Conservation (phyloP, 2,329 filamentous ascomycete species). For the Dendryphion nanum region DNA sequence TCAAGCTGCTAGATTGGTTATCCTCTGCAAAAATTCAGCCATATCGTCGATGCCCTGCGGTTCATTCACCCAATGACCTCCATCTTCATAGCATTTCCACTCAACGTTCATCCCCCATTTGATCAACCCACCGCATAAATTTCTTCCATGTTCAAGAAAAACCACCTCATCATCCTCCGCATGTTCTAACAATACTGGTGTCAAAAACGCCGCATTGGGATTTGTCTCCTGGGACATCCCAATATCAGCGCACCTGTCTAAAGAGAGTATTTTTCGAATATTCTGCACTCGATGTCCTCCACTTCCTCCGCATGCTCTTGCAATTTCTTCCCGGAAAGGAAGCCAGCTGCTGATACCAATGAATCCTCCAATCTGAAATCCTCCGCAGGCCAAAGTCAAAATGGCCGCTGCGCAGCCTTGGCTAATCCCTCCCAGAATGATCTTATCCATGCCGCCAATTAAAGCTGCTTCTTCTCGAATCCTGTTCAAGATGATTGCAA, state of each 20-base stretch:
- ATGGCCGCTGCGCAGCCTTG: constrained; percentile 22
- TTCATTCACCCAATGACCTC: constrained; percentile 50
- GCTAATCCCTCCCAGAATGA: constrained; percentile 23
- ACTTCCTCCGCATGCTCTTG: neutral
- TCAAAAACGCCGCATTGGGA: constrained; percentile 1
- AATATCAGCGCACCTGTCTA: neutral
- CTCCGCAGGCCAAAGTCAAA: constrained; percentile 7
- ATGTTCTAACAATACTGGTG: constrained; percentile 50
- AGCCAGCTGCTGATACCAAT: constrained; percentile 23
- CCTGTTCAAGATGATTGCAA: constrained; percentile 26
- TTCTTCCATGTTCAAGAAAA: constrained; percentile 32
- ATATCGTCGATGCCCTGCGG: constrained; percentile 51
- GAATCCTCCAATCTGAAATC: constrained; percentile 12
- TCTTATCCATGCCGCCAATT: constrained; percentile 5
- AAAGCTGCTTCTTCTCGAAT: constrained; percentile 12
- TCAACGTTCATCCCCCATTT: constrained; percentile 36
- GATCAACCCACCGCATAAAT: constrained; percentile 34
- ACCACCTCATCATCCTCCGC: constrained; percentile 43
- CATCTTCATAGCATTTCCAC: constrained; percentile 41
- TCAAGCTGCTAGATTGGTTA: too few species aligned
- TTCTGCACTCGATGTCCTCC: neutral
- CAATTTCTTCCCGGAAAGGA: constrained; percentile 11
- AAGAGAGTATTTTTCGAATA: neutral
- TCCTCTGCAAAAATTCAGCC: constrained; percentile 9
- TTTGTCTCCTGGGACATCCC: too few species aligned